Base-by-base conservation (phyloP, 148 eudicot genomes). In the Selenicereus undatus region DNA sequence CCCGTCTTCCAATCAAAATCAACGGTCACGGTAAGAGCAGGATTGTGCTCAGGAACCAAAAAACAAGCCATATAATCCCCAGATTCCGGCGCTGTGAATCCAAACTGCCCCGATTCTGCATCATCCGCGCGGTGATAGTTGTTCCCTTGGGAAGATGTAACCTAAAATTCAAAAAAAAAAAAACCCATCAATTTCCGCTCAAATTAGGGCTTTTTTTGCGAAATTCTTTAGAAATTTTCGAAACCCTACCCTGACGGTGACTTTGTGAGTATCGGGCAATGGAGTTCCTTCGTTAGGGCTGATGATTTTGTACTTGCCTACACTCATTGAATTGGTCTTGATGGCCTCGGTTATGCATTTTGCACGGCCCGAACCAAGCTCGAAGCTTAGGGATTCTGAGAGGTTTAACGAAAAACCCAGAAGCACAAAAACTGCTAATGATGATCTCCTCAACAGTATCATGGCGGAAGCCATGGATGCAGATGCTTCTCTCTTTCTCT, bases 1-100 rank as follows among this genome's bases (percentile, higher is more conserved):
- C 99, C 99, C 32, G 91, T 85, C 78, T 85, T 91, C 99, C 99
- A 96, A 24, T 93, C 97, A 74, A 96, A 92, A 75, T 93, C 98
- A 78, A 96, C 70, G 0, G 98, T 90, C 24, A 94, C 48, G 9
- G 89, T 89, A 10, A 80, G 71, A 5, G 88, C 58, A 2, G 98
- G 95, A n/a, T 86, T 86, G 76, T 93, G 91, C 84, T 89, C 91
- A 52, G 74, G 81, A 0, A 88, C 86, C 88, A 89, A 90, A 84
- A 96, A 96, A 82, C 99, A 96, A 70, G 97, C 84, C 90, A 91
- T 87, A 79, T 93, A 93, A 71, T 93, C 97, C 39, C 99, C 99
- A 2, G 90, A 79, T 76, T 93, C 99, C 14, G 79, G 87, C n/a
- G 99, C 84, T 26, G 91, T 90, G 66, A 91, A 96, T 20, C 90